phyloP scores from a whole-genome alignment of 306 rosid genomes.

The Sindora glabra region DNA sequence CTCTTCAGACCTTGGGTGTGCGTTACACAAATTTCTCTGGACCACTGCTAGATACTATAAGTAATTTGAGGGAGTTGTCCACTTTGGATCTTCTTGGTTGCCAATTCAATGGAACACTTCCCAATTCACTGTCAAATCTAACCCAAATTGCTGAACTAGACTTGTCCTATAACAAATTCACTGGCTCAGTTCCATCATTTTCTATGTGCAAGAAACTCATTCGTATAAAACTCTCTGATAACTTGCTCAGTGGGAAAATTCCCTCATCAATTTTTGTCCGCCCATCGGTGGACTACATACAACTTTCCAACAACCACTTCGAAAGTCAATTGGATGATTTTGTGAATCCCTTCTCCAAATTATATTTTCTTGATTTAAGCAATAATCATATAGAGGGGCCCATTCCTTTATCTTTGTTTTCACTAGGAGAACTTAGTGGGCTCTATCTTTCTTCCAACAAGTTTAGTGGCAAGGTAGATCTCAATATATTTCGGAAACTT shows the following conservation, averaged over 20 bases:
- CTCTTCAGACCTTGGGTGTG: conserved; percentile 15
- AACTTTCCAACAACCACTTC: conserved; percentile 7
- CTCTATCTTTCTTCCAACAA: conserved; percentile 31
- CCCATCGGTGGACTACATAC: background rate
- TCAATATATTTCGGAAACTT: background rate
- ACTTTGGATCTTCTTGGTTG: conserved; percentile 11
- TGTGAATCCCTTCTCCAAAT: background rate
- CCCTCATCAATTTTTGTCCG: background rate
- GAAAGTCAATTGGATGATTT: no score
- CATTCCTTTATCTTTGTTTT: conserved; percentile 14
- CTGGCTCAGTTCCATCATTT: conserved; percentile 21
- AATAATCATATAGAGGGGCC: conserved; percentile 29
- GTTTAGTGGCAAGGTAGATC: conserved; percentile 11
- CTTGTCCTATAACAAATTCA: conserved; percentile 24
- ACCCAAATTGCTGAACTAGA: conserved; percentile 18
- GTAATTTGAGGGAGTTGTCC: conserved; percentile 16
- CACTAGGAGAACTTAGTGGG: background rate
- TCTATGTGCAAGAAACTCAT: background rate
- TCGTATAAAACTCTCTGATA: background rate
- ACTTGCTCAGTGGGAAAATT: background rate
- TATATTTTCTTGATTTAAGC: conserved; percentile 23
- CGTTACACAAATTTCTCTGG: conserved; percentile 25
- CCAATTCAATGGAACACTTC: conserved; percentile 21
- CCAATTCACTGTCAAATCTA: conserved; percentile 26
- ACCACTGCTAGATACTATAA: conserved; percentile 2